Evolutionary conservation across 2,329 filamentous ascomycete genomes (phyloP).

Genomic region (Alternaria dauci): DNA sequence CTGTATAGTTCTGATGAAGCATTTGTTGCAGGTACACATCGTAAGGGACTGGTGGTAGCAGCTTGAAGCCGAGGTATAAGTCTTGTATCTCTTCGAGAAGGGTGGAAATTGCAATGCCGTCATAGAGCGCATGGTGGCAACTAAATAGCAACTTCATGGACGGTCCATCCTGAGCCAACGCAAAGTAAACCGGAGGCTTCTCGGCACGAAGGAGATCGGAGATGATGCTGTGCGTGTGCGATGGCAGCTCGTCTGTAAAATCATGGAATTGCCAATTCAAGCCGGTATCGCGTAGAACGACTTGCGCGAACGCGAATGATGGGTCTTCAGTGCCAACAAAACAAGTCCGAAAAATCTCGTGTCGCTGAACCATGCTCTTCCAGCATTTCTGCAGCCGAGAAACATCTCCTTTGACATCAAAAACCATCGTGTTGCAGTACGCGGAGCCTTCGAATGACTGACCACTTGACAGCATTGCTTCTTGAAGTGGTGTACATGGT

Average conservation of each 20-base stretch:
- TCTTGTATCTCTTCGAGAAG: constrained; percentile 76
- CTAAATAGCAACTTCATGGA: constrained; percentile 56
- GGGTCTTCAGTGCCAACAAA: constrained; percentile 72
- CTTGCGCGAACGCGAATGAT: constrained; percentile 73
- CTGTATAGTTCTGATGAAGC: constrained; percentile 57
- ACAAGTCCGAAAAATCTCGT: constrained; percentile 79
- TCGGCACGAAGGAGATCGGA: constrained; percentile 55
- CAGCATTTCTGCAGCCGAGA: constrained; percentile 67
- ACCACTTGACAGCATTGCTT: constrained; percentile 79
- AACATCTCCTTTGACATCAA: constrained; percentile 65
- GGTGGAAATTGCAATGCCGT: constrained; percentile 77
- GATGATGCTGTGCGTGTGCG: constrained; percentile 57
- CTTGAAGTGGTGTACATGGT: constrained; percentile 87
- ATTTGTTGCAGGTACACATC: constrained; percentile 70
- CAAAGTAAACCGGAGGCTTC: constrained; percentile 50
- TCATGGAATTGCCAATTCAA: constrained; percentile 52
- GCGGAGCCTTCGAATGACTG: constrained; percentile 55
- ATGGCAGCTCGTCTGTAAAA: constrained; percentile 38
- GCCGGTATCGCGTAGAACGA: constrained; percentile 65
- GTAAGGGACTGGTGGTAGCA: constrained; percentile 65
- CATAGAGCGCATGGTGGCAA: constrained; percentile 86
- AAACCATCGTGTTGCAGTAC: constrained; percentile 77
- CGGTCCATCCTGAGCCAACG: constrained; percentile 26
- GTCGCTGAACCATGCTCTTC: constrained; percentile 68
- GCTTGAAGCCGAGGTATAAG: constrained; percentile 57